Percentiles rank a stretch among this genome's conserved stretches.
These are phyloP conservation scores for Aspergillus sp. DNA, from an alignment of 2,329 filamentous ascomycete species.

Conservation along the genomic window DNA sequence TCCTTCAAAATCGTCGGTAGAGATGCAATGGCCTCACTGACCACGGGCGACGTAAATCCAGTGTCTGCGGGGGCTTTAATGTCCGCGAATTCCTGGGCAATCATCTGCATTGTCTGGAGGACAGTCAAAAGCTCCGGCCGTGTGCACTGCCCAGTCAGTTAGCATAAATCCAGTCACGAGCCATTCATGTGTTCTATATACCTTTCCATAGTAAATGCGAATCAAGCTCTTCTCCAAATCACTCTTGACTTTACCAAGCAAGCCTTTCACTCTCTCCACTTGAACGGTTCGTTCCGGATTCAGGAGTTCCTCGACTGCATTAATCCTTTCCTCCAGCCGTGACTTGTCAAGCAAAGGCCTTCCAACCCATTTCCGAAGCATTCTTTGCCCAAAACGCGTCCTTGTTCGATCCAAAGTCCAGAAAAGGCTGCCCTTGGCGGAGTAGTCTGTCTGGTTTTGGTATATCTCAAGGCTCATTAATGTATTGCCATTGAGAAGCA, in stretches of 20 bases:
- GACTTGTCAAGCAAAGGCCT: constrained; percentile 75
- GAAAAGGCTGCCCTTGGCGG: constrained; percentile 81
- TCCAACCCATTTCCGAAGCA: constrained; percentile 93
- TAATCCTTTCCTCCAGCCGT: constrained; percentile 70
- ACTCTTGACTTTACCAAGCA: constrained; percentile 67
- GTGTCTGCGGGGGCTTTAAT: constrained; percentile 62
- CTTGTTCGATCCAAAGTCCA: constrained; percentile 93
- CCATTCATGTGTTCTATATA: constrained; percentile 11
- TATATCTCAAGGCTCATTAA: constrained; percentile 93
- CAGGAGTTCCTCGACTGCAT: constrained; percentile 81
- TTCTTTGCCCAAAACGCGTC: constrained; percentile 80
- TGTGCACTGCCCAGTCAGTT: constrained; percentile 53
- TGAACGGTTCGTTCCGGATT: constrained; percentile 60
- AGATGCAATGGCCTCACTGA: constrained; percentile 67
- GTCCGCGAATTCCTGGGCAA: constrained; percentile 69
- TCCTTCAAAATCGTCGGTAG: constrained; percentile 72
- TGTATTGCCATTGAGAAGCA: constrained; percentile 94
- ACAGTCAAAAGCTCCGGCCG: constrained; percentile 81
- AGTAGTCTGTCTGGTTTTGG: constrained; percentile 85
- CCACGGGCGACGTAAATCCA: constrained; percentile 66
- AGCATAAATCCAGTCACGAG: constrained; percentile 4
- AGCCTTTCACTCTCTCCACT: constrained; percentile 67
- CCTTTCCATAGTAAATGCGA: constrained; percentile 92
- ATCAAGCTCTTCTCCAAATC: constrained; percentile 93
- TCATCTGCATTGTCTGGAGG: constrained; percentile 77